Conservation (phyloP, 1,284 basidiomycete genomes). For the Austropuccinia psidii region DNA sequence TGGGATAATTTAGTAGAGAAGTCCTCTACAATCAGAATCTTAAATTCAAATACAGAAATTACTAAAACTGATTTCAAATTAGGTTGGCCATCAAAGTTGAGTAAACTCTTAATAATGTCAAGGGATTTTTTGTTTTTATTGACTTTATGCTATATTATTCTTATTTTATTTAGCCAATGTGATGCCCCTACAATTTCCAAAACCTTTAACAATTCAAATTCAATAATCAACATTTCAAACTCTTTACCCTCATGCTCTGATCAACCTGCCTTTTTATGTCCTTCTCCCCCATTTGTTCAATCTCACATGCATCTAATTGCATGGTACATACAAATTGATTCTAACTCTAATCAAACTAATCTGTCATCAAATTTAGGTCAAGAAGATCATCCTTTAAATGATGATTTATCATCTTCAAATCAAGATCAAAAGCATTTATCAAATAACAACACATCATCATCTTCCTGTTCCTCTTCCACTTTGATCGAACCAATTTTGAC, state of each 20-base stretch:
- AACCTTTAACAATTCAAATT: constrained; percentile 67
- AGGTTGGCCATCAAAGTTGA: constrained; percentile 38
- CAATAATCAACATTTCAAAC: constrained; percentile 83
- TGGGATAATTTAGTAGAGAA: constrained; percentile 36
- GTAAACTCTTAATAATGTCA: constrained; percentile 37
- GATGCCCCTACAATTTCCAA: constrained; percentile 88
- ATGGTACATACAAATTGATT: constrained; percentile 71
- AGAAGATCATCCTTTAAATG: constrained; percentile 49
- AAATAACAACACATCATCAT: constrained; percentile 15
- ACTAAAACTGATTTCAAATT: constrained; percentile 36
- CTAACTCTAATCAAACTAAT: background rate
- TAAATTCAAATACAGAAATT: constrained; percentile 28
- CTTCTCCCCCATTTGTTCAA: constrained; percentile 86
- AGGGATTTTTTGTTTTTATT: no score
- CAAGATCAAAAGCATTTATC: constrained; percentile 38
- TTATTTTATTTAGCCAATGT: constrained; percentile 66
- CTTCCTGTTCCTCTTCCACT: constrained; percentile 38
- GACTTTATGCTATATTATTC: no score
- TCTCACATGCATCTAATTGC: constrained; percentile 80
- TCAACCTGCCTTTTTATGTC: constrained; percentile 84
- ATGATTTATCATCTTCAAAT: background rate
- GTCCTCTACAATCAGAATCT: constrained; percentile 13
- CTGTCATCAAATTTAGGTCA: constrained; percentile 3
- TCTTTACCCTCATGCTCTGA: constrained; percentile 83
- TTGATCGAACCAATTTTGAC: constrained; percentile 39